Evolutionary conservation across 768 basidiomycete genomes (phyloP).

Genomic region (Crassisporium funariophilum): DNA sequence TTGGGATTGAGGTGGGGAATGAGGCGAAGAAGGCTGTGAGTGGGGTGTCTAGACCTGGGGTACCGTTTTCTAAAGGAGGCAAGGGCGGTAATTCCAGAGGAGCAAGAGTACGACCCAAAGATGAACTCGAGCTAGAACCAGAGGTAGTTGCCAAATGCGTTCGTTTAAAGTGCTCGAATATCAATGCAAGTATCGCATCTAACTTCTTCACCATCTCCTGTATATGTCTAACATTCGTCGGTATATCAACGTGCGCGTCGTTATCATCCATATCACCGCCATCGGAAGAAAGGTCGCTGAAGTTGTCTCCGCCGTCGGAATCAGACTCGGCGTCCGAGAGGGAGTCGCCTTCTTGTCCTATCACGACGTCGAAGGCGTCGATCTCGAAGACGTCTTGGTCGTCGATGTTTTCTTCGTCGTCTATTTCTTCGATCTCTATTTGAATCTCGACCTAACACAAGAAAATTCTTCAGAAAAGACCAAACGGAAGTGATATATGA

Average conservation of each 20-base stretch:
- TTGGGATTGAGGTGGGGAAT: slow-evolving; percentile 1
- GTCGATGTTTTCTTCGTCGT: slow-evolving; percentile 60
- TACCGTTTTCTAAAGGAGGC: slow-evolving; percentile 23
- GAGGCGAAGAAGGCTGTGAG: neutral
- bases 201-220: slow-evolving; percentile 91
- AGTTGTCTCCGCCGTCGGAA: slow-evolving; percentile 52
- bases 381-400: slow-evolving; percentile 70
- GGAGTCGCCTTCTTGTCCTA: slow-evolving; percentile 69
- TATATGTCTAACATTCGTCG: slow-evolving; percentile 65
- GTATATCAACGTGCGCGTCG: slow-evolving; percentile 37
- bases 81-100: slow-evolving; percentile 40
- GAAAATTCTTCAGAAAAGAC: neutral
- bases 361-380: slow-evolving; percentile 83
- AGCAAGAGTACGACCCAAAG: slow-evolving; percentile 22
- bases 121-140: slow-evolving; percentile 10
- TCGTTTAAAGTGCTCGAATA: slow-evolving; percentile 84
- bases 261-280: slow-evolving; percentile 50
- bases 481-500: neutral
- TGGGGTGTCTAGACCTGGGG: neutral
- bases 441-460: slow-evolving; percentile 86
- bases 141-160: slow-evolving; percentile 27
- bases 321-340: slow-evolving; percentile 45
- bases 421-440: slow-evolving; percentile 90
- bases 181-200: slow-evolving; percentile 80
- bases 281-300: slow-evolving; percentile 81